Evolutionary conservation across 169 alveolate genomes (phyloP).

Genomic region (Plasmodium ovale): DNA sequence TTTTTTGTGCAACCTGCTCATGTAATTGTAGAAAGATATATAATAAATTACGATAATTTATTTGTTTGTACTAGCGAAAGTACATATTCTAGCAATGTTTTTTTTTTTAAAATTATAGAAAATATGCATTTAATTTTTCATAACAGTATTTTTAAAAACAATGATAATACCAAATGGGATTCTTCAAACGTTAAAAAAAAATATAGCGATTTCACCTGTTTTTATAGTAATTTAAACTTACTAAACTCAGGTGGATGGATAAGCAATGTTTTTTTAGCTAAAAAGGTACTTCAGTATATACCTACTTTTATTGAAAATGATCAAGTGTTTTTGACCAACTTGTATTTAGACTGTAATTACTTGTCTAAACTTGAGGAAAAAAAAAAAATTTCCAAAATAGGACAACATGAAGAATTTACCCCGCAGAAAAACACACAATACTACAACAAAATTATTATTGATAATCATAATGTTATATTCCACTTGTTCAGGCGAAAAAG

Average conservation of each 20-base stretch:
- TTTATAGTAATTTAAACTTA: slow-evolving; percentile 67
- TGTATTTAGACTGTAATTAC: slow-evolving; percentile 63
- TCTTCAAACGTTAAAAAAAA: slow-evolving; percentile 27
- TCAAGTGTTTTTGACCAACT: slow-evolving; percentile 56
- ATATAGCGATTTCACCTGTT: slow-evolving; percentile 40
- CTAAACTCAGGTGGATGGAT: slow-evolving; percentile 74
- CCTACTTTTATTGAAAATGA: slow-evolving; percentile 75
- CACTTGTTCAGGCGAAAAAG: slow-evolving; percentile 49
- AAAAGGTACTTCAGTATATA: slow-evolving; percentile 43
- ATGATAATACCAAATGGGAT: slow-evolving; percentile 64
- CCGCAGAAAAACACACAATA: background rate
- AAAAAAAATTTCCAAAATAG: background rate
- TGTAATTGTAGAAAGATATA: slow-evolving; percentile 68
- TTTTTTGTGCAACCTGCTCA: slow-evolving; percentile 61
- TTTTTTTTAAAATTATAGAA: slow-evolving; percentile 41
- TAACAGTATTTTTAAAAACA: slow-evolving; percentile 49
- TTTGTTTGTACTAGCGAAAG: slow-evolving; percentile 72
- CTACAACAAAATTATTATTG: slow-evolving; percentile 60
- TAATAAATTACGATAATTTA: slow-evolving; percentile 57
- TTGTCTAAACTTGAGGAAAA: slow-evolving; percentile 20
- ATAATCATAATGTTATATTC: slow-evolving; percentile 62
- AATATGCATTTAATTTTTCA: slow-evolving; percentile 72
- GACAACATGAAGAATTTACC: background rate
- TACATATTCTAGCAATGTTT: slow-evolving; percentile 30
- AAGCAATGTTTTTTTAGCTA: slow-evolving; percentile 59